Evolutionary conservation across 371 early-diverging fungal species (phyloP).

Genomic region (Mucor irregularis): DNA sequence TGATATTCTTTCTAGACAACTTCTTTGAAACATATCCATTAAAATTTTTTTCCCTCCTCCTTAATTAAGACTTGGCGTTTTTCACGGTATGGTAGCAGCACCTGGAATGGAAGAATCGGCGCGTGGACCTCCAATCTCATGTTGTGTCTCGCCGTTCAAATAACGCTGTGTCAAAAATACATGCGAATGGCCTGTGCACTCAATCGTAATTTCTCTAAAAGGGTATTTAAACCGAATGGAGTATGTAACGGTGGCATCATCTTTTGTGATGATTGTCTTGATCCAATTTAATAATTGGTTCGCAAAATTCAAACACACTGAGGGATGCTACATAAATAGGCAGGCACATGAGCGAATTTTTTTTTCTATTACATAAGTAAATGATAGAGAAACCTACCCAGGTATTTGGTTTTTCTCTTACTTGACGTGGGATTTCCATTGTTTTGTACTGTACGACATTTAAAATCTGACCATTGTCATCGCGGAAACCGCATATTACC

Average conservation of each 20-base stretch:
- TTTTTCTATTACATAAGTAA: no score
- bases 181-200: constrained; percentile 27
- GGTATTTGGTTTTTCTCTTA: constrained; percentile 56
- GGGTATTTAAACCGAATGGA: constrained; percentile 44
- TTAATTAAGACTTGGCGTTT: no score
- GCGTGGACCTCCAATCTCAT: constrained; percentile 45
- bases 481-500: constrained; percentile 85
- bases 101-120: no score
- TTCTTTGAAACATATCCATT: constrained; percentile 19
- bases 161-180: constrained; percentile 51
- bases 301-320: constrained; percentile 55
- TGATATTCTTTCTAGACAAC: neutral
- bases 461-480: constrained; percentile 67
- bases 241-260: constrained; percentile 48
- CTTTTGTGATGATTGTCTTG: constrained; percentile 23
- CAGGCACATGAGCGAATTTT: neutral
- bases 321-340: constrained; percentile 48
- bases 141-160: constrained; percentile 33
- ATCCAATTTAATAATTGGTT: constrained; percentile 48
- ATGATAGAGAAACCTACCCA: no score
- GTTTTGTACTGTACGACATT: constrained; percentile 68
- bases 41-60: neutral
- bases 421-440: constrained; percentile 79
- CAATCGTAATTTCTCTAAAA: constrained; percentile 36
- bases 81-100: no score